Base-by-base conservation (phyloP, 169 alveolate species). In the Cryptosporidium ubiquitum region DNA sequence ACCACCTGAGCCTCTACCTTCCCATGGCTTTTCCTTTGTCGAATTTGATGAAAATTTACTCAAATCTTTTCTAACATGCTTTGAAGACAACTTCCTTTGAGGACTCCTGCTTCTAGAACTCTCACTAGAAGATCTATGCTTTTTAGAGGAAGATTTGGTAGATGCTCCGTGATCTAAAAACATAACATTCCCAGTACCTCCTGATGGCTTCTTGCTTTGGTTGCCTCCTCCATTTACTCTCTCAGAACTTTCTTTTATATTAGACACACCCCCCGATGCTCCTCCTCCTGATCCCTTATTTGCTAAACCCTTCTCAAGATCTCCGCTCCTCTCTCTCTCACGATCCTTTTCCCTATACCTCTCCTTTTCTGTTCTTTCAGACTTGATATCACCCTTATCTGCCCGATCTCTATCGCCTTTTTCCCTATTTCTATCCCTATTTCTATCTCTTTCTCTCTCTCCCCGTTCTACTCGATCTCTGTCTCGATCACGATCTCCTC, bases 41-140 rank as follows among this genome's bases (percentile, higher is more conserved):
- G 64, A 16, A 42, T 39, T 44, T 16, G 79, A 0, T 6, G 86
- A 79, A 39, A 64, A 61, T 29, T 79, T 79, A 58, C 66, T 16
- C 35, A 61, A 42, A 26, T 79, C 86, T 31, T 79, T 79, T 37
- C 75, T 79, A 14, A 79, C 86, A 37, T 79, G 73, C 49, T 42
- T 79, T 0, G 70, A 58, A 37, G 73, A 40, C 14, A 23, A 64
- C 37, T 44, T 79, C 20, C 69, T 58, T 29, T 23, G 75, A 7
- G 86, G 86, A 44, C 86, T 79, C 40, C 86, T 58, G 37, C 86
- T 79, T 42, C 86, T 79, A 3, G 79, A 61, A 23, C 86, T 79
- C 37, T 61, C 75, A 14, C 86, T 79, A 26, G 86, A 64, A 20
- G 79, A 61, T 20, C 75, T 68, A 47, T 18, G 70, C 68, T 79